Evolutionary conservation across 2,329 filamentous ascomycete species (phyloP).

Genomic region (Capronia coronata): DNA sequence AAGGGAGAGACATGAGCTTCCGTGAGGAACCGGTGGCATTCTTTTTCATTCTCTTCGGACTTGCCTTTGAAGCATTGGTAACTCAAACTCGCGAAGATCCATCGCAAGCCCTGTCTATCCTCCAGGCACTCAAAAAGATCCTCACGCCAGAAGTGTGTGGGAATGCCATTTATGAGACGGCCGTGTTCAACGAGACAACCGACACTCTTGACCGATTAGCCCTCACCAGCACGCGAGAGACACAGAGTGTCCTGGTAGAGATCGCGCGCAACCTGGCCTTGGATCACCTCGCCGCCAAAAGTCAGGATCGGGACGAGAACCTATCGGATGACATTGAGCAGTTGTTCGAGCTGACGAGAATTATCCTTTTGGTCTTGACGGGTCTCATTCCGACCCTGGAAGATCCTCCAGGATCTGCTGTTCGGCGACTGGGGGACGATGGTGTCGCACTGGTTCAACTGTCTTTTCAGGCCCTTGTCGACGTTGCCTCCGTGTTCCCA

Average conservation of each 20-base stretch:
- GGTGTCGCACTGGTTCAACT: slow-evolving; percentile 72
- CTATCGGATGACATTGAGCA: slow-evolving; percentile 97
- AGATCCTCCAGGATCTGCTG: slow-evolving; percentile 29
- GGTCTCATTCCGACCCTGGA: slow-evolving; percentile 76
- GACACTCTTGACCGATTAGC: slow-evolving; percentile 88
- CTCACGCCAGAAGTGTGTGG: slow-evolving; percentile 89
- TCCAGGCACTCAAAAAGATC: slow-evolving; percentile 90
- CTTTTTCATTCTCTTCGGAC: slow-evolving; percentile 95
- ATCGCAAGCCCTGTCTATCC: slow-evolving; percentile 77
- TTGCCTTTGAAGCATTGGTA: slow-evolving; percentile 91
- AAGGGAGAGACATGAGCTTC: slow-evolving; percentile 80
- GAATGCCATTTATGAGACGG: slow-evolving; percentile 91
- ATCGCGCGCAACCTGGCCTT: slow-evolving; percentile 87
- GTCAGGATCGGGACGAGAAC: slow-evolving; percentile 62
- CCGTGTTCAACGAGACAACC: slow-evolving; percentile 95
- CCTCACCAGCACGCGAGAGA: slow-evolving; percentile 79
- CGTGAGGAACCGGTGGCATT: slow-evolving; percentile 96
- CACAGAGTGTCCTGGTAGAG: slow-evolving; percentile 88
- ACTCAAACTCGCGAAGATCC: slow-evolving; percentile 64
- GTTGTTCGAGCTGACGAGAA: slow-evolving; percentile 90
- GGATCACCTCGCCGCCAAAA: slow-evolving; percentile 79
- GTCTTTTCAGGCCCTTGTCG: slow-evolving; percentile 79
- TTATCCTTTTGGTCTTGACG: slow-evolving; percentile 87
- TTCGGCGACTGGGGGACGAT: slow-evolving; percentile 55
- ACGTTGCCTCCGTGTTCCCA: slow-evolving; percentile 92